Percentiles rank a stretch among this genome's conserved stretches.
phyloP scores from a whole-genome alignment of 208 protist species.

The Leishmania aethiopica region DNA sequence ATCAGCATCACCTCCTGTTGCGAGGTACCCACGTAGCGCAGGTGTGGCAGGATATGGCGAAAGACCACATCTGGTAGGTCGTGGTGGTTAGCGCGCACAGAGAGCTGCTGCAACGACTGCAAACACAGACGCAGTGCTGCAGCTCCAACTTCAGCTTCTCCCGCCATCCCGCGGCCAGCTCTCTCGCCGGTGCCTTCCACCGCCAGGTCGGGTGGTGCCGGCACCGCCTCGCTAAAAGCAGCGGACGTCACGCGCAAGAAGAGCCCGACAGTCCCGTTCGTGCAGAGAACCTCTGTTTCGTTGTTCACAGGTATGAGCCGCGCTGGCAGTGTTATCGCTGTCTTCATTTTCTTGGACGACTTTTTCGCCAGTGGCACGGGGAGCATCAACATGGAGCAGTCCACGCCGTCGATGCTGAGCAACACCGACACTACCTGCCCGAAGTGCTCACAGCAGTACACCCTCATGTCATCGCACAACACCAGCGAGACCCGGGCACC shows the following conservation, averaged over 20 bases:
- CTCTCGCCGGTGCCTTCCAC: conserved; percentile 1
- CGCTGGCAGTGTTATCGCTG: neutral
- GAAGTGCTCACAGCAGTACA: conserved; percentile 33
- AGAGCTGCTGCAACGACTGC: conserved; percentile 30
- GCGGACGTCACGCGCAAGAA: conserved; percentile 26
- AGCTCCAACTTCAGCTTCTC: neutral
- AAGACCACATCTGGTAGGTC: conserved; percentile 46
- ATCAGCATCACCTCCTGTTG: conserved; percentile 71
- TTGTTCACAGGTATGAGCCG: conserved; percentile 14
- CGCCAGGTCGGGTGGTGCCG: neutral
- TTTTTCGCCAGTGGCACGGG: neutral
- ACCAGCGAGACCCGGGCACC: conserved; percentile 22
- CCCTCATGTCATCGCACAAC: conserved; percentile 23
- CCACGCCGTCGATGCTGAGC: conserved; percentile 12
- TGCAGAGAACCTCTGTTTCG: conserved; percentile 22
- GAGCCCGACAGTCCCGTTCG: conserved; percentile 18
- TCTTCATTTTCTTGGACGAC: neutral
- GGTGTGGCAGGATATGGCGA: conserved; percentile 45
- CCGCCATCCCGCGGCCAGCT: neutral
- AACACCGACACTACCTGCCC: conserved; percentile 3
- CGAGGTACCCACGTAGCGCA: conserved; percentile 47
- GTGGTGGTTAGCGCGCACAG: conserved; percentile 9
- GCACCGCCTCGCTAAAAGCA: neutral
- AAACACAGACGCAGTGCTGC: conserved; percentile 31
- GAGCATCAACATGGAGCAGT: neutral